These are phyloP conservation scores for Leishmania gerbilli DNA, from an alignment of 208 protist genomes.

Conservation along the genomic window DNA sequence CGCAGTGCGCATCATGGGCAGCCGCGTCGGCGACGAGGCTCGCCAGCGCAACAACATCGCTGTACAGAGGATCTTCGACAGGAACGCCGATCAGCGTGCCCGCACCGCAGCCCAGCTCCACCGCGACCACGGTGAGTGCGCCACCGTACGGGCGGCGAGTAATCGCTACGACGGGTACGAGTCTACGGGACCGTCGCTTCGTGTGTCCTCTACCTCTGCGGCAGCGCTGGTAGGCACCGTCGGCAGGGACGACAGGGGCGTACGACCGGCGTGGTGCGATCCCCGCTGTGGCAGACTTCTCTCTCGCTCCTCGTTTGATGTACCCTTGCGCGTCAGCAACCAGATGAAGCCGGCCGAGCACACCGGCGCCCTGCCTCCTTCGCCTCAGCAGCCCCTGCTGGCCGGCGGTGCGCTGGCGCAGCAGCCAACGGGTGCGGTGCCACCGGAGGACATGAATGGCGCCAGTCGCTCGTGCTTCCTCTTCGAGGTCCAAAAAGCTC, in stretches of 20 bases:
- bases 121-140: background rate
- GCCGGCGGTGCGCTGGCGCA: constrained; percentile 8
- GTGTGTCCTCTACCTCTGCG: constrained; percentile 17
- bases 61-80: constrained; percentile 46
- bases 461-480: constrained; percentile 48
- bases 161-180: constrained; percentile 7
- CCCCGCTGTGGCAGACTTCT: constrained; percentile 30
- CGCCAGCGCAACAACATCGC: constrained; percentile 49
- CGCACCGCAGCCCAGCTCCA: background rate
- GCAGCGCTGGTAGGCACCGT: constrained; percentile 21
- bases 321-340: constrained; percentile 38
- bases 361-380: constrained; percentile 25
- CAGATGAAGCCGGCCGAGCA: constrained; percentile 52
- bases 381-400: constrained; percentile 11
- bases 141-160: background rate
- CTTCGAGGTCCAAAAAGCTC: constrained; percentile 36
- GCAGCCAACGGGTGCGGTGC: background rate
- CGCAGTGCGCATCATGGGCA: background rate
- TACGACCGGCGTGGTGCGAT: constrained; percentile 26
- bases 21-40: constrained; percentile 10
- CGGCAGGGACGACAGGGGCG: background rate
- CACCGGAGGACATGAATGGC: constrained; percentile 6
- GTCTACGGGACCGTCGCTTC: constrained; percentile 8
- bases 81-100: background rate
- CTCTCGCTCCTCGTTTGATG: constrained; percentile 22